phyloP scores from a whole-genome alignment of 257 asterid species.

The Thymus quinquecostatus region DNA sequence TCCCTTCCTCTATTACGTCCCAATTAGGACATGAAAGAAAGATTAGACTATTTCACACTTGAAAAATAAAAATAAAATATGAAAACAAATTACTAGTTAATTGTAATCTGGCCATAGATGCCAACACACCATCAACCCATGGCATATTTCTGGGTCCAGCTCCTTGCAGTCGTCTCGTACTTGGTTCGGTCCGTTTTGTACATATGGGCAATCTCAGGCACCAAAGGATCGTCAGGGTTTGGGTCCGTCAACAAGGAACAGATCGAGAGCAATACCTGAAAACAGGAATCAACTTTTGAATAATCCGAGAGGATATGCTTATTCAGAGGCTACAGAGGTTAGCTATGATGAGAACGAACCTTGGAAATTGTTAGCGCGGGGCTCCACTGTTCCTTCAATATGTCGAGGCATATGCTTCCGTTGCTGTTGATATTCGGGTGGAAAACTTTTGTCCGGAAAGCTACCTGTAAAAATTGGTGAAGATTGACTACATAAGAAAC shows the following conservation, averaged over 20 bases:
- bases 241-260: conserved; percentile 57
- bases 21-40: conserved; percentile 22
- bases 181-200: conserved; percentile 48
- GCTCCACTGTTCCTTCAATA: conserved; percentile 51
- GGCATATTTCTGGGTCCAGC: conserved; percentile 56
- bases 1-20: conserved; percentile 16
- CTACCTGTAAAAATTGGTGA: conserved; percentile 35
- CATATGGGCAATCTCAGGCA: conserved; percentile 54
- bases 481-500: conserved; percentile 6
- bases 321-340: background rate
- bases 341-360: conserved; percentile 26
- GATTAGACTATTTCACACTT: conserved; percentile 28
- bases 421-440: conserved; percentile 51
- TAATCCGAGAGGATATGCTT: background rate
- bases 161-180: conserved; percentile 52
- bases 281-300: background rate
- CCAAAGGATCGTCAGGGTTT: conserved; percentile 54
- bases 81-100: background rate
- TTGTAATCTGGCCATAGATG: conserved; percentile 14
- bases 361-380: conserved; percentile 47
- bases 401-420: conserved; percentile 51
- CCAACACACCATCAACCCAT: conserved; percentile 40
- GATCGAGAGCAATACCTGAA: conserved; percentile 51
- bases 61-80: background rate
- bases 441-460: conserved; percentile 46